Conservation (phyloP, 1,284 basidiomycete genomes). For the Moesziomyces aphidis region DNA sequence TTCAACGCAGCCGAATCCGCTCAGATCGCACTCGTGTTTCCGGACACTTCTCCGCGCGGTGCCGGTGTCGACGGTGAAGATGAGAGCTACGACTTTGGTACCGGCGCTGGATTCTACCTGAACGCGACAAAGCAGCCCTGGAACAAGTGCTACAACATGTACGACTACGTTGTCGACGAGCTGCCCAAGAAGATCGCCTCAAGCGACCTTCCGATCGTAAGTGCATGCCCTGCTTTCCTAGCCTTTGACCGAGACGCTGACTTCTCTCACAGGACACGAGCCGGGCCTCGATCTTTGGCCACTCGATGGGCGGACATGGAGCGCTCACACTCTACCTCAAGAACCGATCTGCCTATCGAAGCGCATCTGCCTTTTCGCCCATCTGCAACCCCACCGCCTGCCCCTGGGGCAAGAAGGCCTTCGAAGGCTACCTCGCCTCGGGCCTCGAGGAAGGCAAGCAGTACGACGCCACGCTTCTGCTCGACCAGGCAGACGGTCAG, state of each 20-base stretch:
- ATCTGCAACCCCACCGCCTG: conserved; percentile 88
- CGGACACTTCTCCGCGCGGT: conserved; percentile 94
- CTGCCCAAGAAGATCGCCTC: conserved; percentile 45
- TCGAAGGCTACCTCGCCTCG: conserved; percentile 80
- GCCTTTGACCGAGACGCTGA: neutral
- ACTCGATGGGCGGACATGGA: conserved; percentile 93
- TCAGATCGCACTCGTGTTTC: conserved; percentile 89
- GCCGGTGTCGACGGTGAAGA: conserved; percentile 87
- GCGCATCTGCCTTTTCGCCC: conserved; percentile 92
- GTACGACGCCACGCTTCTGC: conserved; percentile 89
- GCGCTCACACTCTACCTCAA: conserved; percentile 91
- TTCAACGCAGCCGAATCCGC: conserved; percentile 56
- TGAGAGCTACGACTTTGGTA: conserved; percentile 77
- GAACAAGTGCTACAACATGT: conserved; percentile 63
- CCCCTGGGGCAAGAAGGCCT: conserved; percentile 94
- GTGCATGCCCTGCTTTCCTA: conserved; percentile 2
- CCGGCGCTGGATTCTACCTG: conserved; percentile 65
- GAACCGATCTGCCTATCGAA: conserved; percentile 77
- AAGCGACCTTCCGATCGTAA: conserved; percentile 49
- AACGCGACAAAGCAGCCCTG: conserved; percentile 64
- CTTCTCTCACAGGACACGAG: conserved; percentile 26
- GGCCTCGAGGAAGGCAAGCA: conserved; percentile 80
- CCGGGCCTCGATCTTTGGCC: conserved; percentile 58
- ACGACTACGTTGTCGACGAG: conserved; percentile 57
- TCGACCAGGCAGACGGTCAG: conserved; percentile 74